Conservation (phyloP, 495 filamentous ascomycete species). For the Aspergillus wentii region DNA sequence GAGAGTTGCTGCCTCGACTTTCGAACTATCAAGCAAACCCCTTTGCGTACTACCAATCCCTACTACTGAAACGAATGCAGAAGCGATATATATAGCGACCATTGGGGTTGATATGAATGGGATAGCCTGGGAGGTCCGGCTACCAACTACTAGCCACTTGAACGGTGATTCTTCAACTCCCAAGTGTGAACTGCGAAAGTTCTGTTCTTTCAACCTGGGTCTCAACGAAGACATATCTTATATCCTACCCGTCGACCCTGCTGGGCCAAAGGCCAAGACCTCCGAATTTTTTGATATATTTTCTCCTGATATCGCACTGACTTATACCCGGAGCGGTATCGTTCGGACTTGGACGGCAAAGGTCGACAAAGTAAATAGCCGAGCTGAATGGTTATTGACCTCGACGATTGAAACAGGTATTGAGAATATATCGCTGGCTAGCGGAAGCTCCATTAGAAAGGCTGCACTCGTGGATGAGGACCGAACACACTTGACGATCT, state of each 20-base stretch:
- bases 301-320: slow-evolving; percentile 81
- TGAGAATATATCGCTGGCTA: slow-evolving; percentile 66
- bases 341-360: slow-evolving; percentile 85
- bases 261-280: slow-evolving; percentile 63
- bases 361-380: slow-evolving; percentile 50
- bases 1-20: slow-evolving; percentile 54
- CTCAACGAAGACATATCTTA: slow-evolving; percentile 72
- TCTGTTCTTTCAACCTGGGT: slow-evolving; percentile 68
- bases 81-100: slow-evolving; percentile 64
- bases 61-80: slow-evolving; percentile 46
- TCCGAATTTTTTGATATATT: slow-evolving; percentile 87
- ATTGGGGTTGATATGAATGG: slow-evolving; percentile 79
- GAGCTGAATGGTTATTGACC: slow-evolving; percentile 79
- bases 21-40: slow-evolving; percentile 63
- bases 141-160: slow-evolving; percentile 25
- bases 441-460: slow-evolving; percentile 82
- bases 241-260: slow-evolving; percentile 85
- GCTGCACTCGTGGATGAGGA: slow-evolving; percentile 73
- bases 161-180: slow-evolving; percentile 14
- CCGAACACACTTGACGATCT: slow-evolving; percentile 80
- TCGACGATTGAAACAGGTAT: slow-evolving; percentile 80
- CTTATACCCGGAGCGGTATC: slow-evolving; percentile 71
- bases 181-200: slow-evolving; percentile 52
- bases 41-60: slow-evolving; percentile 80
- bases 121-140: slow-evolving; percentile 75